phyloP scores from a whole-genome alignment of 352 stramenopile species.

The Pythium biforme region DNA sequence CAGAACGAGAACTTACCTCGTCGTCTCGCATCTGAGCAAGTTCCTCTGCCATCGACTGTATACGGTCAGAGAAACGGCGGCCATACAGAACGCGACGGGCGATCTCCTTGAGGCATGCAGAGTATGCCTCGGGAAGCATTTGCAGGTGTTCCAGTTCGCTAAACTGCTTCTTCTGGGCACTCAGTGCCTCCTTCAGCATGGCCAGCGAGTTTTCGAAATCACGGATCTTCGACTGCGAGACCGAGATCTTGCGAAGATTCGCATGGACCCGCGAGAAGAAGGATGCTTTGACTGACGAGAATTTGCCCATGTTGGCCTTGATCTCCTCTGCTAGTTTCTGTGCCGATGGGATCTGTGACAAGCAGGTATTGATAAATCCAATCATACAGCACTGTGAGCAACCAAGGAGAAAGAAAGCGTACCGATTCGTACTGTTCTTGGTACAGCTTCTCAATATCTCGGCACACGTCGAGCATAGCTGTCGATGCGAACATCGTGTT shows the following conservation, averaged over 20 bases:
- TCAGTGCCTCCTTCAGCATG: slow-evolving; percentile 75
- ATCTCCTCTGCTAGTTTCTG: slow-evolving; percentile 69
- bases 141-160: slow-evolving; percentile 83
- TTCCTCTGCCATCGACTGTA: slow-evolving; percentile 86
- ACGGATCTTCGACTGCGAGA: slow-evolving; percentile 84
- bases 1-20: slow-evolving; percentile 38
- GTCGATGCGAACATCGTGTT: slow-evolving; percentile 82
- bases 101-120: slow-evolving; percentile 77
- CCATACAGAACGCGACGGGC: slow-evolving; percentile 71
- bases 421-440: slow-evolving; percentile 77
- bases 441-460: slow-evolving; percentile 76
- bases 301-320: slow-evolving; percentile 45
- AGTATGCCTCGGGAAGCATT: slow-evolving; percentile 81
- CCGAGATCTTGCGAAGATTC: slow-evolving; percentile 69
- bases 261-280: slow-evolving; percentile 60
- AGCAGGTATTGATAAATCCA: background rate
- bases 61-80: slow-evolving; percentile 68
- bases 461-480: slow-evolving; percentile 77
- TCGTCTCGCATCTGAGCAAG: slow-evolving; percentile 78
- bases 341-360: slow-evolving; percentile 52
- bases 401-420: background rate
- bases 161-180: slow-evolving; percentile 82
- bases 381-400: background rate
- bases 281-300: slow-evolving; percentile 52
- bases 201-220: slow-evolving; percentile 87